Conservation (phyloP, 129 eudicot species). For the Heracleum sosnowskyi region DNA sequence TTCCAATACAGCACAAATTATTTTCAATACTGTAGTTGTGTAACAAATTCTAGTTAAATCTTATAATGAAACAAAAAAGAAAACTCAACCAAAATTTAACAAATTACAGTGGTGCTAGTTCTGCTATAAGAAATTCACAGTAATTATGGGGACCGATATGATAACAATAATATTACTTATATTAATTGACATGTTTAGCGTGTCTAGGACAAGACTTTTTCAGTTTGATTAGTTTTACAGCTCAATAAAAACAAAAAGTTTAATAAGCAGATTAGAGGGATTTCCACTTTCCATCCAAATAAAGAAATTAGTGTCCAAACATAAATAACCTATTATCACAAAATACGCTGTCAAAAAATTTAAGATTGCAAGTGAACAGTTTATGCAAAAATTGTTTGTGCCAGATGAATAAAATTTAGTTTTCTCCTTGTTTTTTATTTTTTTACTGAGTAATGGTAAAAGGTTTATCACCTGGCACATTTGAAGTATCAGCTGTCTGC, state of each 20-base stretch:
- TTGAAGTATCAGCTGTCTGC: conserved; percentile 84
- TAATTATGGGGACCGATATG: not conserved
- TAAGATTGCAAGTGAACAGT: not conserved
- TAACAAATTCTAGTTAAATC: too few relatives aligned
- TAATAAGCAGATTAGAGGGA: not conserved
- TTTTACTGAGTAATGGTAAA: not conserved
- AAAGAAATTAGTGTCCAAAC: not conserved
- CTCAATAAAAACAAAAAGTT: not conserved
- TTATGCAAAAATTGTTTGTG: not conserved
- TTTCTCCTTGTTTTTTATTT: not conserved
- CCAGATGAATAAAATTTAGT: too few relatives aligned
- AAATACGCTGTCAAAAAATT: too few relatives aligned
- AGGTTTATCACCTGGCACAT: conserved; percentile 62
- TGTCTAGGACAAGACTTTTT: not conserved
- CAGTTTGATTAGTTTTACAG: not conserved
- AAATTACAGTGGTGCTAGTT: not conserved
- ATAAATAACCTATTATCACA: too few relatives aligned
- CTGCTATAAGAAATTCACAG: not conserved
- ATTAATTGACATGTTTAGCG: not conserved
- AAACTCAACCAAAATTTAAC: too few relatives aligned
- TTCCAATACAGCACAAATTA: not conserved
- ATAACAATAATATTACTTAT: not conserved
- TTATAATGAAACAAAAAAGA: not conserved
- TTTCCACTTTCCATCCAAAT: not conserved
- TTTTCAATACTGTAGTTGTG: not conserved